Percentiles rank a stretch among this genome's conserved stretches.
Conservation (phyloP, 208 protist species). For the Leptomonas pyrrhocoris region DNA sequence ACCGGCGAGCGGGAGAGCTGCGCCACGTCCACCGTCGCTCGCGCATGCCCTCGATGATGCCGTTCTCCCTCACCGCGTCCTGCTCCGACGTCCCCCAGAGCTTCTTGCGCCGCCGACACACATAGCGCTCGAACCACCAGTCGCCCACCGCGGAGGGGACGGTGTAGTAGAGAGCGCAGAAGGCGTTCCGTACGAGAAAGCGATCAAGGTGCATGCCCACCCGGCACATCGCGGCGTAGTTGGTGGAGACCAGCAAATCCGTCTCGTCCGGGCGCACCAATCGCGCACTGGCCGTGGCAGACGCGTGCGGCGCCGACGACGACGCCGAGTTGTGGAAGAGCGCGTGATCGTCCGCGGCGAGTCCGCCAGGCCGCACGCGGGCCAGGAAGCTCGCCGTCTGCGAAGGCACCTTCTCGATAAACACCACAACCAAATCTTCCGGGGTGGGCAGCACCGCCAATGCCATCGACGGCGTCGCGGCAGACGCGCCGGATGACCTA, state of each 20-base stretch:
- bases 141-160: slow-evolving; percentile 57
- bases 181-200: slow-evolving; percentile 40
- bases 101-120: slow-evolving; percentile 45
- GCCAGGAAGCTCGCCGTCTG: slow-evolving; percentile 46
- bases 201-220: slow-evolving; percentile 86
- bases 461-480: background rate
- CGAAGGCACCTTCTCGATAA: slow-evolving; percentile 79
- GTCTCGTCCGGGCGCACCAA: slow-evolving; percentile 37
- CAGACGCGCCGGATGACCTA: background rate
- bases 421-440: slow-evolving; percentile 60
- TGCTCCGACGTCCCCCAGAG: slow-evolving; percentile 84
- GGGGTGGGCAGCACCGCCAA: slow-evolving; percentile 21
- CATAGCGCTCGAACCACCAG: slow-evolving; percentile 56
- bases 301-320: background rate
- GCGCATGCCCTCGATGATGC: slow-evolving; percentile 71
- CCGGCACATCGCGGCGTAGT: slow-evolving; percentile 75
- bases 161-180: slow-evolving; percentile 44
- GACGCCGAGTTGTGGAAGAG: slow-evolving; percentile 16
- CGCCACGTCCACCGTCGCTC: slow-evolving; percentile 78
- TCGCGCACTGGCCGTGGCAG: slow-evolving; percentile 10
- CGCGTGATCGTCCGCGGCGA: slow-evolving; percentile 22
- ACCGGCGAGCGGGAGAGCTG: slow-evolving; percentile 15
- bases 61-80: slow-evolving; percentile 54
- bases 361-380: slow-evolving; percentile 11
- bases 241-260: slow-evolving; percentile 74